A percentile compares a stretch with the other conserved stretches of the same genome.
phyloP scores from a whole-genome alignment of 257 asterid species.

The Ehretia macrophylla region DNA sequence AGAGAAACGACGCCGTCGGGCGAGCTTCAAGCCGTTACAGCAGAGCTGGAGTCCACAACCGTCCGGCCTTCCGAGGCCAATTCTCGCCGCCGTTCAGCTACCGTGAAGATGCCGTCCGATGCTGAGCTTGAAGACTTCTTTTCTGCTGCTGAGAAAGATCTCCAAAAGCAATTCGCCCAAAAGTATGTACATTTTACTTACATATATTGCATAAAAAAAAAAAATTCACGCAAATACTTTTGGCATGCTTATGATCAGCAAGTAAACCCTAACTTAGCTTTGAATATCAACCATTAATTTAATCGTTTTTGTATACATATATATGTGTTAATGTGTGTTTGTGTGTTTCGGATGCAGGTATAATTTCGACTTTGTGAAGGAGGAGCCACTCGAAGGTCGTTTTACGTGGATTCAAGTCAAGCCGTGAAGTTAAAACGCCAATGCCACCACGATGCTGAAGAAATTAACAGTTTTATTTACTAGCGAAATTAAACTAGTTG shows the following conservation, averaged over 20 bases:
- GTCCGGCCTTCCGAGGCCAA: slow-evolving; percentile 23
- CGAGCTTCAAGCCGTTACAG: slow-evolving; percentile 32
- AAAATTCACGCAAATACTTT: too few species aligned
- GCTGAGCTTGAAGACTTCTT: slow-evolving; percentile 60
- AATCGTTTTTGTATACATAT: too few species aligned
- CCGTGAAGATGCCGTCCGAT: slow-evolving; percentile 39
- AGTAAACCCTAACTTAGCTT: background rate
- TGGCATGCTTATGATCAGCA: too few species aligned
- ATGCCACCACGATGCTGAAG: background rate
- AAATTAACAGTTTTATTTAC: background rate
- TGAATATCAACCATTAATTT: background rate
- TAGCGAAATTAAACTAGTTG: background rate
- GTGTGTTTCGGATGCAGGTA: slow-evolving; percentile 66
- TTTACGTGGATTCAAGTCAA: slow-evolving; percentile 42
- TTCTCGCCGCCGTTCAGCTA: slow-evolving; percentile 12
- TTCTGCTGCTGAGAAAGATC: slow-evolving; percentile 43
- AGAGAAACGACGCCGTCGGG: slow-evolving; percentile 31
- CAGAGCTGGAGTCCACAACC: slow-evolving; percentile 37
- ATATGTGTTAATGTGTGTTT: too few species aligned
- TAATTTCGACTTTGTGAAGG: slow-evolving; percentile 62
- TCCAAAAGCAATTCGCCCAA: slow-evolving; percentile 37
- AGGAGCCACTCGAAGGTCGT: slow-evolving; percentile 55
- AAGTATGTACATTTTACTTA: slow-evolving; percentile 31
- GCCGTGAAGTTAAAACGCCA: slow-evolving; percentile 23
- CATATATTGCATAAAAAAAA: background rate